A percentile compares a stretch with the other conserved stretches of the same genome.
Evolutionary conservation across 495 filamentous ascomycete genomes (phyloP).

Genomic region (Aspergillus conjunctus): DNA sequence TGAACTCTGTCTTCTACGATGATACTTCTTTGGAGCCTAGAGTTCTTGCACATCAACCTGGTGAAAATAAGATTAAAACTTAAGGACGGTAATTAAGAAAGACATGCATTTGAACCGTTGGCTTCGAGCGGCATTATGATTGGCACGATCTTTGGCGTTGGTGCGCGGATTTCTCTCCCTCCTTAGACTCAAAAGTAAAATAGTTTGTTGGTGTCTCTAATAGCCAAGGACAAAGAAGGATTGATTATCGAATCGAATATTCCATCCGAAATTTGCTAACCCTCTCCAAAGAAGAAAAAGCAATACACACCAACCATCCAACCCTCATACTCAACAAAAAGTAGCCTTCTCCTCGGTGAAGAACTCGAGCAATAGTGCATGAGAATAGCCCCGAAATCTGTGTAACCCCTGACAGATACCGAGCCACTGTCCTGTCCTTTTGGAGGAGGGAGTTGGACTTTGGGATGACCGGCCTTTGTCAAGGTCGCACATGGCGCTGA

Average conservation of each 20-base stretch:
- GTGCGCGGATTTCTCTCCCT: not conserved
- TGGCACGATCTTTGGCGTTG: not conserved
- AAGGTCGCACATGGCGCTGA: constrained; percentile 18
- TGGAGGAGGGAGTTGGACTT: not conserved
- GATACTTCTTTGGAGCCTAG: not conserved
- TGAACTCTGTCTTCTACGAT: not conserved
- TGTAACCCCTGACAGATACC: constrained; percentile 17
- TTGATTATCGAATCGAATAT: not conserved
- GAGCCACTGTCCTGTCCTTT: not conserved
- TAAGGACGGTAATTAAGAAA: not conserved
- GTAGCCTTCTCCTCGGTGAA: constrained; percentile 6
- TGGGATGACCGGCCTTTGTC: not conserved
- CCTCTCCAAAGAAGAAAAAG: not conserved
- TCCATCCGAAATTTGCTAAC: constrained; percentile 3
- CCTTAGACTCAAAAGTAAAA: too few relatives aligned
- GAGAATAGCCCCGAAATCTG: constrained; percentile 3
- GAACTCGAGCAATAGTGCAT: not conserved
- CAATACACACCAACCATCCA: not conserved
- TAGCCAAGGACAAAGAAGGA: not conserved
- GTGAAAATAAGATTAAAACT: not conserved
- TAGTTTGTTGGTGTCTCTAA: too few relatives aligned
- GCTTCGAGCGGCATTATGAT: not conserved
- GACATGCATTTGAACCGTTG: constrained; percentile 24
- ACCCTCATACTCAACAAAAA: not conserved
- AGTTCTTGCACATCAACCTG: not conserved